Evolutionary conservation across 345 rosid species (phyloP), one percentile per base, ranked within the genome.

Genomic region (Syzygium jambos): DNA sequence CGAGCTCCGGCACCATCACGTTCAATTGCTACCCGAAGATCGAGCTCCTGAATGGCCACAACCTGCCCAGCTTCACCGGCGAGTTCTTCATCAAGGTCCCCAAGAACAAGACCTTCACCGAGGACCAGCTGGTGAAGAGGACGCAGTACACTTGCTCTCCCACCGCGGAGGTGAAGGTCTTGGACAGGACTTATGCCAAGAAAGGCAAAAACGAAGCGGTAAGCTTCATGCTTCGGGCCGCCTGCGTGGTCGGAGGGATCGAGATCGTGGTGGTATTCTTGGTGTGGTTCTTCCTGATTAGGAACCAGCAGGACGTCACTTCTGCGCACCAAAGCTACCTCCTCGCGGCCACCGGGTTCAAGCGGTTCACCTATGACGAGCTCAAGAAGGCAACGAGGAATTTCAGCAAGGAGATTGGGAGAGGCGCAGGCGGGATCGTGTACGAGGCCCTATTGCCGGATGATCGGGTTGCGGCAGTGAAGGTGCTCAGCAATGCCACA

Each of bases 361-460:
- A 29, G 85, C 83, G 84, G 83, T 89, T 88, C 88, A 84, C 87
- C 25, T 89, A 88, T 8, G 23, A 21, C 1, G 90, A 88, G 19
- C 86, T 91, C 65, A 87, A 85, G 52, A 61, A 63, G 43, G 88
- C 89, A 11, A 91, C 91, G 34, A 61, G 89, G 77, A 55, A 88
- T 41, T 91, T 91, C 87, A 52, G 86, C 41, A 5, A 85, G 57
- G 89, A 82, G 51, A 88, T 89, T 9, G 92, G 92, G 19, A 61
- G 84, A 29, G 92, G 92, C 30, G 91, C 91, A 23, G 90, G 78
- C 4, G 92, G 92, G 27, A 54, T 63, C 3, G 92, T 89, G 16
- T 89, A 88, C 83, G 49, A 80, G 57, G 91, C 87, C 6, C 19
- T 54, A n/a, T 56, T 91, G 83, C 51, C 59, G 0, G 86, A 88